Evolutionary conservation across 768 basidiomycete genomes (phyloP), one percentile per base, ranked within the genome.

Genomic region (Amanita pseudoporphyria): DNA sequence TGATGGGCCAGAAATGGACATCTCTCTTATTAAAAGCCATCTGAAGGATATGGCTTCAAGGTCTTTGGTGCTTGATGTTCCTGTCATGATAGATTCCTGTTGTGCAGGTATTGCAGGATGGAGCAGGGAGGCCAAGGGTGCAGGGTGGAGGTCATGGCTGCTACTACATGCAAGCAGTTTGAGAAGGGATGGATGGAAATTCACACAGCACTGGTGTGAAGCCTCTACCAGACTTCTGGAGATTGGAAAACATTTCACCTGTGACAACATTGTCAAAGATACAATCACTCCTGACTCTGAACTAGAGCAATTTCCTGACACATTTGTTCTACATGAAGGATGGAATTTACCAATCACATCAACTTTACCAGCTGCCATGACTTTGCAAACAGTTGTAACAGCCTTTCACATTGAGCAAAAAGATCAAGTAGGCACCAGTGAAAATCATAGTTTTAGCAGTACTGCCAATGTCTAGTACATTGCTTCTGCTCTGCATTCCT

Each of bases 191-290:
- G 45, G 50, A 52, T 45, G 3, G 28, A 54, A 50, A 33, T 52
- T 54, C 50, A 54, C 49, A 24, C 51, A 54, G 50, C 53, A 54
- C 53, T 54, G 53, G 53, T 54, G 44, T 37, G 45, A 54, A 52
- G 51, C 50, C 50, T 54, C 52, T 54, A 54, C 53, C 50, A 52
- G 33, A 45, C 53, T 46, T 54, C 37, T 51, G 53, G 26, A 45
- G 53, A 54, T 45, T n/a, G n/a, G n/a, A n/a, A n/a, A 53, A 53
- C 52, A 47, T 49, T 53, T 53, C 52, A 53, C 52, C 47, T 53
- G 47, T 44, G 48, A 53, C 40, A 47, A 53, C 41, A 45, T 53
- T n/a, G 5, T 35, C 38, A 40, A 40, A 40, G 38, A 40, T 40
- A 40, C n/a, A n/a, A n/a, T 40, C 16, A 46, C 32, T 52, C 51